Evolutionary conservation across 805 yeast species (phyloP), one percentile per base, ranked within the genome.

Genomic region (Sugiyamaella boreocaroliniensis): DNA sequence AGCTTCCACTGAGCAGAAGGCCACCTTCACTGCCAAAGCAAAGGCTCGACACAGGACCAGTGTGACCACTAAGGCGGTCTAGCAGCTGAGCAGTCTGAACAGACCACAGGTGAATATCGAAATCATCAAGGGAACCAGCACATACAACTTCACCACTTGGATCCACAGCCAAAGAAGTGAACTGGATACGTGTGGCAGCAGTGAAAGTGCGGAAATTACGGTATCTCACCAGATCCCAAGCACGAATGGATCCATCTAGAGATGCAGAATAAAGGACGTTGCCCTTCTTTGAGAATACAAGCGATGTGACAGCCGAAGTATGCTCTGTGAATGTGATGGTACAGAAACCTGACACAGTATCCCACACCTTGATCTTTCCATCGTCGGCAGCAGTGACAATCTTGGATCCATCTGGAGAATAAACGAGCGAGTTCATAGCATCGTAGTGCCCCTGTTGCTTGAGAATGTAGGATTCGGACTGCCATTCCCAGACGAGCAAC

Each of bases 381-480:
- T 93, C 99, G 65, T 92, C 98, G 1, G 96, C 80, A 2, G 96
- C 97, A 1, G 98, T 92, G 3, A 92, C 93, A 3, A 92, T 77
- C 61, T 89, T 78, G 2, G 95, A 79, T 0, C 98, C 99, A 72
- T 93, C 99, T 0, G 97, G 97, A 0, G 97, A 88, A 63, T 93
- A 93, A 34, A 85, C 80, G 45, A 93, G 66, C 14, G 89, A 76
- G 64, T 89, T 92, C 68, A 89, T 80, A 0, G 96, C 76, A 68
- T 93, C 99, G 64, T 87, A 92, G 70, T 93, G 99, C 20, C 98
- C 97, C 70, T 93, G 99, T 67, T 93, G 99, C 66, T 92, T 90
- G 58, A 93, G 74, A 46, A 93, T 85, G 65, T 92, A 93, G 0
- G 97, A 87, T 68, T 93, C 99, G 4, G 96, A 86, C 71, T 93